These are phyloP conservation scores for Colletotrichum lindemuthianum DNA, from an alignment of 2,329 filamentous ascomycete species.

Conservation along the genomic window DNA sequence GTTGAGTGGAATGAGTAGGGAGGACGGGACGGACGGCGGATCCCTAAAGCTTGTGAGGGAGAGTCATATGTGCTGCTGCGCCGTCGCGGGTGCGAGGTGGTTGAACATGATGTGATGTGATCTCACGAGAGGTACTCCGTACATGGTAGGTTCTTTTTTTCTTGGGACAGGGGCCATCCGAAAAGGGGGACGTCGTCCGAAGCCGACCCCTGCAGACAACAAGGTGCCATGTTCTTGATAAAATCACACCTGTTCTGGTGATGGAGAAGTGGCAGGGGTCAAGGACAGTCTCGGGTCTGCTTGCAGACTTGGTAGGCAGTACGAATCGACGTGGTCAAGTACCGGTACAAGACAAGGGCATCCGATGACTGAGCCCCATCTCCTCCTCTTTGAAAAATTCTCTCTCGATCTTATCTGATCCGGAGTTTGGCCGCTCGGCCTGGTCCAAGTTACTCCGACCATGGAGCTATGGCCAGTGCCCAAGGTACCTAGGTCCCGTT, in stretches of 20 bases:
- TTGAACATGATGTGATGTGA: too few species aligned
- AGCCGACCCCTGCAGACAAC: slow-evolving; percentile 11
- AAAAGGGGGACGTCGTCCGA: slow-evolving; percentile 26
- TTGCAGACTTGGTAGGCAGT: too few species aligned
- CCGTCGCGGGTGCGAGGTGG: neutral
- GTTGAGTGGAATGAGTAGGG: slow-evolving; percentile 11
- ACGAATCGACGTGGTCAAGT: neutral
- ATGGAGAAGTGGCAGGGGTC: neutral
- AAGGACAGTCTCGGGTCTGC: slow-evolving; percentile 7
- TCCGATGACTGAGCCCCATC: neutral
- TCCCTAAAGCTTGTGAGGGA: slow-evolving; percentile 11
- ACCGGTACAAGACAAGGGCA: neutral
- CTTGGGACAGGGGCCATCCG: neutral
- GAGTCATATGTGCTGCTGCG: neutral
- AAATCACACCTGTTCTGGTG: neutral
- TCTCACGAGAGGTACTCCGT: too few species aligned
- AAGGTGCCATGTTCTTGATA: neutral
- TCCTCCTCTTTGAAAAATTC: slow-evolving; percentile 12
- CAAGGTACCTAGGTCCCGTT: too few species aligned
- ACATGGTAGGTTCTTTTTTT: slow-evolving; percentile 3
- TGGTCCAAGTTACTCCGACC: neutral
- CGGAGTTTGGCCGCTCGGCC: neutral
- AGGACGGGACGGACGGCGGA: neutral
- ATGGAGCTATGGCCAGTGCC: slow-evolving; percentile 21
- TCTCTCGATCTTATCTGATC: slow-evolving; percentile 34